Conservation (phyloP, 23 red algal species). For the Gracilaria gracilis region DNA sequence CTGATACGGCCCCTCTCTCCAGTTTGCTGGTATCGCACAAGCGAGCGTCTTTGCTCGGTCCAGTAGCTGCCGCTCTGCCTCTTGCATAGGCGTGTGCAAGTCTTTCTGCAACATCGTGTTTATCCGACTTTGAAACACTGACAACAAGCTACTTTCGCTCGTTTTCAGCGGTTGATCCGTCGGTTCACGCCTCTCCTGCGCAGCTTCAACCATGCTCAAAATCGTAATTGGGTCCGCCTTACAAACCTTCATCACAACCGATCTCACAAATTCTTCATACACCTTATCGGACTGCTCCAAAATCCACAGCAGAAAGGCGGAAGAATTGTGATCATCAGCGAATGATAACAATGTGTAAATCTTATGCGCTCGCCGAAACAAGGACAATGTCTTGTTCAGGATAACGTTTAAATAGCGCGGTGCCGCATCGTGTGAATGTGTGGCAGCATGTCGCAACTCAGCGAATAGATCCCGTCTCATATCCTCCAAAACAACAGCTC, state of each 20-base stretch:
- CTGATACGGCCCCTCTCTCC: slow-evolving; percentile 69
- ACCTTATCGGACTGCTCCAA: slow-evolving; percentile 66
- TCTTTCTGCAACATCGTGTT: slow-evolving; percentile 36
- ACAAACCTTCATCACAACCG: slow-evolving; percentile 26
- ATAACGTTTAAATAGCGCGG: slow-evolving; percentile 48
- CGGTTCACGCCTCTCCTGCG: slow-evolving; percentile 23
- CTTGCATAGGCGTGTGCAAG: slow-evolving; percentile 41
- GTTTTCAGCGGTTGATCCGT: slow-evolving; percentile 28
- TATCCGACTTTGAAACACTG: slow-evolving; percentile 53
- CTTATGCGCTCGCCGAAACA: slow-evolving; percentile 46
- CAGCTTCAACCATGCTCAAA: slow-evolving; percentile 59
- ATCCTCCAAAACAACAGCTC: slow-evolving; percentile 41
- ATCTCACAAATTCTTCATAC: slow-evolving; percentile 54
- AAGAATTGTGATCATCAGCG: slow-evolving; percentile 31
- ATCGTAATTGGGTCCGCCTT: slow-evolving; percentile 65
- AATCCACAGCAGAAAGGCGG: slow-evolving; percentile 57
- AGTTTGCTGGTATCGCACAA: slow-evolving; percentile 56
- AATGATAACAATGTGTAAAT: slow-evolving; percentile 53
- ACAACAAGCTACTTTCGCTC: slow-evolving; percentile 37
- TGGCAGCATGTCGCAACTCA: slow-evolving; percentile 35
- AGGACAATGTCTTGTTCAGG: slow-evolving; percentile 38
- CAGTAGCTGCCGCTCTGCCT: slow-evolving; percentile 63
- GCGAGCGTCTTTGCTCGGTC: slow-evolving; percentile 57
- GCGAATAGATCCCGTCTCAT: slow-evolving; percentile 34
- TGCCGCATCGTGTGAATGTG: slow-evolving; percentile 10